Evolutionary conservation across 208 protist genomes (phyloP).

Genomic region (Histomonas meleagridis): DNA sequence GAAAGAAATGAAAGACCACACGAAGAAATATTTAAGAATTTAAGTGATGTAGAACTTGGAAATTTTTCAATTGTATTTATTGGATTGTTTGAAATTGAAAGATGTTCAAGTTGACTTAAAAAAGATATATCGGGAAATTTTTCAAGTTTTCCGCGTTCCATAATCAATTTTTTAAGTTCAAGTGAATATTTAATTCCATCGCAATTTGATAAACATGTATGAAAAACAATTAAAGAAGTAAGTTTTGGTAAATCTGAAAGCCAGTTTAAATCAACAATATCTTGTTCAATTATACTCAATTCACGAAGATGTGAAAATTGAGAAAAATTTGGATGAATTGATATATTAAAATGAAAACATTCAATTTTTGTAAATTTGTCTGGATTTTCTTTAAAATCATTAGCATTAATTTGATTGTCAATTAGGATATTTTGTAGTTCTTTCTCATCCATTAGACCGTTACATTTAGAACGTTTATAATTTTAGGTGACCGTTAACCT

Average conservation of each 20-base stretch:
- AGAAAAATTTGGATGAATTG: neutral
- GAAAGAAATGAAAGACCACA: neutral
- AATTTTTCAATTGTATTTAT: neutral
- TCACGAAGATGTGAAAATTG: neutral
- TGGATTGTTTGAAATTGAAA: neutral
- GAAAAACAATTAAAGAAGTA: neutral
- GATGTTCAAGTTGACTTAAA: neutral
- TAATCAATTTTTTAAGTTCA: neutral
- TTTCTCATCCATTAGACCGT: neutral
- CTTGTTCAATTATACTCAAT: slow-evolving; percentile 8
- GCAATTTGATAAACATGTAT: neutral
- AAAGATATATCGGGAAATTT: neutral
- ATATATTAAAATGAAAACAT: slow-evolving; percentile 27
- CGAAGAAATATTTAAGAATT: neutral
- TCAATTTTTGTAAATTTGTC: neutral
- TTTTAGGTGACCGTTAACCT: too few relatives aligned
- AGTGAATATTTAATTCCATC: neutral
- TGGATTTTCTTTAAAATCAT: neutral
- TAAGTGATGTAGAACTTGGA: neutral
- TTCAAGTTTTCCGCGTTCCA: neutral
- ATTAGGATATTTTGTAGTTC: neutral
- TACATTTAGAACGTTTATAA: too few relatives aligned
- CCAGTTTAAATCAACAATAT: slow-evolving; percentile 3
- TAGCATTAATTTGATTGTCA: neutral
- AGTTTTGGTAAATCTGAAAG: neutral